phyloP scores from a whole-genome alignment of 169 alveolate genomes.

The Plasmodium billcollinsi region DNA sequence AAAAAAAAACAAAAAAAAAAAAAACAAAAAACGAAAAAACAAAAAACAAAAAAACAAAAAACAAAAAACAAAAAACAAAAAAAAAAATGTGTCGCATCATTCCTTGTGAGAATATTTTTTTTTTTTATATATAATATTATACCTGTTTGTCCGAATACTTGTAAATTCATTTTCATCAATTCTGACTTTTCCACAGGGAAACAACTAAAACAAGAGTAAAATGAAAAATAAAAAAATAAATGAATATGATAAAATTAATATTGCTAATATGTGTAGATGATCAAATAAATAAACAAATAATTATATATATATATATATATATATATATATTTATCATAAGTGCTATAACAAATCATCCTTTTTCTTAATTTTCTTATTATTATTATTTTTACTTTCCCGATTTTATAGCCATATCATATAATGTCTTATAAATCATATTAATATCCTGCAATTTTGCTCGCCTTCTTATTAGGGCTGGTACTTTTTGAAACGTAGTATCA shows the following conservation, averaged over 20 bases:
- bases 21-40: no score
- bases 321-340: background rate
- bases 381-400: conserved; percentile 76
- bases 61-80: no score
- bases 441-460: conserved; percentile 84
- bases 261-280: background rate
- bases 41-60: no score
- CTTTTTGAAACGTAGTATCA: conserved; percentile 79
- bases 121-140: background rate
- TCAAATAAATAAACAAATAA: background rate
- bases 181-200: conserved; percentile 66
- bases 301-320: background rate
- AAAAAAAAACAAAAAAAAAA: background rate
- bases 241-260: background rate
- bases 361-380: background rate
- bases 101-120: background rate
- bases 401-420: conserved; percentile 81
- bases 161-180: conserved; percentile 62
- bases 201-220: conserved; percentile 11
- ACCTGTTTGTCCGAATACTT: conserved; percentile 77
- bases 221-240: background rate
- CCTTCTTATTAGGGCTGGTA: conserved; percentile 82
- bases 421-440: conserved; percentile 76
- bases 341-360: background rate
- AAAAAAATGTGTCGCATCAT: background rate